Evolutionary conservation across 495 filamentous ascomycete species (phyloP), one percentile per base, ranked within the genome.

Genomic region (Paragyromitra xinjiangensis): DNA sequence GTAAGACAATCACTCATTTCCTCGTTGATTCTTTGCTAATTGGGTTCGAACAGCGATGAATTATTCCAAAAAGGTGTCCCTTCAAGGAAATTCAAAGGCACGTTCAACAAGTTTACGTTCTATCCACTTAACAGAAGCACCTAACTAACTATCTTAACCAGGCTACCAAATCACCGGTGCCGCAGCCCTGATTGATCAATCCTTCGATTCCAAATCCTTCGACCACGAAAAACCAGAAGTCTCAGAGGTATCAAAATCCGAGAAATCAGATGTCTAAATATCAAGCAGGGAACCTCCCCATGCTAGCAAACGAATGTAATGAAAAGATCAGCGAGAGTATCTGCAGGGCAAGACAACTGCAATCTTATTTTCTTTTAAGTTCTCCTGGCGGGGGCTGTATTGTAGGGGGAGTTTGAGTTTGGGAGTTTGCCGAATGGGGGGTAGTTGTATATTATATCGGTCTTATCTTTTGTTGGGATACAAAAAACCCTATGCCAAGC

Each of bases 31-130:
- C 0, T 39, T 55, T 58, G 24, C 73, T 75, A 29, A 75, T 24
- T 3, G 1, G 3, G 48, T 12, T 16, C 8, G 40, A 12, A 45
- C 29, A 75, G 73, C 40, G 71, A 82, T 45, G 81, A 82, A 34
- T 63, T 82, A 29, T 85, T 84, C 70, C 81, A 80, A 22, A 81
- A 80, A 19, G 66, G 79, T 1, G 65, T 84, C 4, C 81, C 83
- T 50, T 82, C 83, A 9, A 67, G 83, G 24, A 81, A 83, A 24
- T 84, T 85, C 66, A 69, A 78, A 45, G 76, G 71, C 67, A 16
- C 2, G 48, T 55, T 42, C 16, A 24, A 68, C 16, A 24, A 68
- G 24, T 16, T 55, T 12, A 12, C 39, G 29, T 34, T 34, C 39
- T 42, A 9, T 51, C 24, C 26, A 4, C 19, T 29, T 1, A 26